Conservation (phyloP, 371 early-diverging fungal genomes). For the Mortierella sp. region DNA sequence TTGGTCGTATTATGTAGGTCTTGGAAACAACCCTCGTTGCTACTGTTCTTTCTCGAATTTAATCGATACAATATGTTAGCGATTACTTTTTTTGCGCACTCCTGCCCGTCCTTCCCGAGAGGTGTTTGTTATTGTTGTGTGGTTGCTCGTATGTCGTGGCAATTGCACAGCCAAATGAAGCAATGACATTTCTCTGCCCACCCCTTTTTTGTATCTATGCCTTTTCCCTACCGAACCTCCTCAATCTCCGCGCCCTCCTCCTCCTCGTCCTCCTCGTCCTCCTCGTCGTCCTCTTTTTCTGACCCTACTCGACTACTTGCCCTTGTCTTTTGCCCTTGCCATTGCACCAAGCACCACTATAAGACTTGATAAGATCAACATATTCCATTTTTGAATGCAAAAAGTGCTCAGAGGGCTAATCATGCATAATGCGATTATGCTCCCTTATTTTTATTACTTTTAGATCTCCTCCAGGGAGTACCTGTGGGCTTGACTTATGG, state of each 20-base stretch:
- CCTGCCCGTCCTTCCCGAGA: neutral
- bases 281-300: neutral
- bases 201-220: neutral
- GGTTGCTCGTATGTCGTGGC: neutral
- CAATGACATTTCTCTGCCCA: neutral
- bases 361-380: neutral
- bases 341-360: neutral
- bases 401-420: conserved; percentile 19
- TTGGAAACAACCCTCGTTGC: neutral
- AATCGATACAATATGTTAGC: neutral
- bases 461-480: conserved; percentile 93
- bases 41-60: neutral
- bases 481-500: conserved; percentile 95
- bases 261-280: neutral
- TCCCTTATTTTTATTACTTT: neutral
- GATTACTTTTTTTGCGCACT: neutral
- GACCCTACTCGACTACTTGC: neutral
- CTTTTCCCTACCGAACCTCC: neutral
- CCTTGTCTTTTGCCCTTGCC: neutral
- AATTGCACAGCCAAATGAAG: conserved; percentile 1
- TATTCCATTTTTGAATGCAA: conserved; percentile 7
- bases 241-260: neutral
- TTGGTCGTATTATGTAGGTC: conserved; percentile 78
- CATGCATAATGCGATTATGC: neutral
- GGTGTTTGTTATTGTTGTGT: neutral